These are phyloP conservation scores for Debaryomycetaceae sp. DNA, from an alignment of 1,139 yeast species.

Conservation along the genomic window DNA sequence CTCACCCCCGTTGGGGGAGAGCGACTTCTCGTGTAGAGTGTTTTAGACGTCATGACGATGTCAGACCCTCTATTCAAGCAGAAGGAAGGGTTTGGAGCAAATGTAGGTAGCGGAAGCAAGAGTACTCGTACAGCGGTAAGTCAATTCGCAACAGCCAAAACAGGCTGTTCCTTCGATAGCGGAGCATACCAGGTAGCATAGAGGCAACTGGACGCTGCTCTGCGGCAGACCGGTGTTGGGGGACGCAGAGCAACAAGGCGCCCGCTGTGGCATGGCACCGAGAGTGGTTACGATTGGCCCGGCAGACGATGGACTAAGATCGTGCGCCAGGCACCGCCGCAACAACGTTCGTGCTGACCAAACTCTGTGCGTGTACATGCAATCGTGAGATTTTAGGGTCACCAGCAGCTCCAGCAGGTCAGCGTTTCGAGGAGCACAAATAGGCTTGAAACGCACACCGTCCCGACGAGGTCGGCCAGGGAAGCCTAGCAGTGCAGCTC, in stretches of 20 bases:
- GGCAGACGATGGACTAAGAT: no score
- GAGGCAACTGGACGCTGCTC: no score
- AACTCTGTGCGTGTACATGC: not conserved
- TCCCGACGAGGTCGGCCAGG: no score
- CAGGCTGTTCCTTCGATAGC: not conserved
- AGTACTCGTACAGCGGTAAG: not conserved
- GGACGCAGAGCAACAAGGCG: not conserved
- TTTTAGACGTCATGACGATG: no score
- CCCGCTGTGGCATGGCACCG: not conserved
- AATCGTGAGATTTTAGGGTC: no score
- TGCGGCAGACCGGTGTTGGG: no score
- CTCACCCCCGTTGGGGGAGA: not conserved
- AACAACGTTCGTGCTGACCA: not conserved
- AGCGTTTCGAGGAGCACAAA: no score
- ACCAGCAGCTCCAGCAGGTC: no score
- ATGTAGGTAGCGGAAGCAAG: not conserved
- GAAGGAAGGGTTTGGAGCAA: not conserved
- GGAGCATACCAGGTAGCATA: not conserved
- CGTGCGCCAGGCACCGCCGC: not conserved
- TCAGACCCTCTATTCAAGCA: no score
- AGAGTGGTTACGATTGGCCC: not conserved
- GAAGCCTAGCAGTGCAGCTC: no score
- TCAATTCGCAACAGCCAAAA: not conserved
- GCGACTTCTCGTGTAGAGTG: not conserved
- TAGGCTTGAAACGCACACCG: no score